Conservation (phyloP, 768 basidiomycete species). For the Amanita muscaria region DNA sequence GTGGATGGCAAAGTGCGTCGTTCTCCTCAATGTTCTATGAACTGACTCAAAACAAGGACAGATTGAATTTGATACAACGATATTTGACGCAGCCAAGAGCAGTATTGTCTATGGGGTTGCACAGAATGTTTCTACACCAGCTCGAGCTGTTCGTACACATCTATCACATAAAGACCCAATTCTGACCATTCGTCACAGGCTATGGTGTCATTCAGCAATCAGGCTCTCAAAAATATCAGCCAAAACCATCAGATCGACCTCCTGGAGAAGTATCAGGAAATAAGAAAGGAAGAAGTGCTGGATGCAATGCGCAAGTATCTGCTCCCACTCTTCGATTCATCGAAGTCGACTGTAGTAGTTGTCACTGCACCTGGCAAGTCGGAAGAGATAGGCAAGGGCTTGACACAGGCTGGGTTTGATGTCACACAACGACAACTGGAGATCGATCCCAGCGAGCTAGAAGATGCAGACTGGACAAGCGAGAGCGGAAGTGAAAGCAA, state of each 20-base stretch:
- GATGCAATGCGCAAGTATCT: slow-evolving; percentile 62
- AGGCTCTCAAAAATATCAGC: slow-evolving; percentile 79
- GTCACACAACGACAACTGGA: slow-evolving; percentile 68
- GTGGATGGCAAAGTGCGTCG: slow-evolving; percentile 69
- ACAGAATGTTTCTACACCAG: slow-evolving; percentile 72
- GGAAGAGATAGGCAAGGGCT: slow-evolving; percentile 55
- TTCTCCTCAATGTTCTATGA: neutral
- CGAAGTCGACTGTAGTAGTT: slow-evolving; percentile 69
- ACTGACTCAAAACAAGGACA: slow-evolving; percentile 20
- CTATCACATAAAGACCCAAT: neutral
- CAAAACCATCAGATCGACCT: slow-evolving; percentile 67
- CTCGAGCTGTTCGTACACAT: slow-evolving; percentile 62
- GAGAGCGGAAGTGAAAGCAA: slow-evolving; percentile 28
- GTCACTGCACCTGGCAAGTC: slow-evolving; percentile 79
- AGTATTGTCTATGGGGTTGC: slow-evolving; percentile 82
- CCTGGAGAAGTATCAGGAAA: slow-evolving; percentile 69
- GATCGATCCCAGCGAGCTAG: slow-evolving; percentile 45
- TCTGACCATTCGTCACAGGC: slow-evolving; percentile 43
- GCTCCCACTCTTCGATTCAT: slow-evolving; percentile 75
- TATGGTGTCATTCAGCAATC: slow-evolving; percentile 76
- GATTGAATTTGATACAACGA: slow-evolving; percentile 74
- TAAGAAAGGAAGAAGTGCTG: slow-evolving; percentile 74
- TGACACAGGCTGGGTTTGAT: slow-evolving; percentile 64
- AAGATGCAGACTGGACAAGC: slow-evolving; percentile 22
- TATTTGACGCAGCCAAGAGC: slow-evolving; percentile 86